These are phyloP conservation scores for Lodderomyces beijingensis DNA, from an alignment of 1,139 yeast species.

Conservation along the genomic window DNA sequence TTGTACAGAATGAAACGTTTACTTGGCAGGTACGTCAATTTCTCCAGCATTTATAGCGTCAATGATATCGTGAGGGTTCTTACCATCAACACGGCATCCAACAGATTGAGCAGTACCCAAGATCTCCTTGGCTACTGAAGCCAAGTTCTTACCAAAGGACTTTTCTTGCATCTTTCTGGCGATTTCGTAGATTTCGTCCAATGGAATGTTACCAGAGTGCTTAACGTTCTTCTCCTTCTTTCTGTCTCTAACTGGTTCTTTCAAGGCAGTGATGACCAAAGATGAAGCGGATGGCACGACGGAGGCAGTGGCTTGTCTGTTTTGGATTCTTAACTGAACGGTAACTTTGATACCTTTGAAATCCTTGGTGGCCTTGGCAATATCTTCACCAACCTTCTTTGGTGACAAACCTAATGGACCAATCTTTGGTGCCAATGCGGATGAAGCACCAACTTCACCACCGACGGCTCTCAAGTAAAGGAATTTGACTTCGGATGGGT, in stretches of 20 bases:
- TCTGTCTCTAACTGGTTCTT: constrained; percentile 99
- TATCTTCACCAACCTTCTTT: constrained; percentile 99
- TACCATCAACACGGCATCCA: constrained; percentile 98
- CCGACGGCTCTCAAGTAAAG: constrained; percentile 99
- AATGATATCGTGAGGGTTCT: constrained; percentile 98
- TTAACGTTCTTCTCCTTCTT: constrained; percentile 99
- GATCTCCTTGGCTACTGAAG: constrained; percentile 97
- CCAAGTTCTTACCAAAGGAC: constrained; percentile 96
- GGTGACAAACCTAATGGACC: constrained; percentile 99
- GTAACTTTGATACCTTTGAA: constrained; percentile 99
- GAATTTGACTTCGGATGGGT: constrained; percentile 97
- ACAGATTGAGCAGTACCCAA: constrained; percentile 99
- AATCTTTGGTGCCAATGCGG: constrained; percentile 99
- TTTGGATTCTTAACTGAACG: constrained; percentile 97
- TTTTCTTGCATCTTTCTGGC: constrained; percentile 98
- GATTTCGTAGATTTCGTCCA: constrained; percentile 94
- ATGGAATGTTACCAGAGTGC: constrained; percentile 98
- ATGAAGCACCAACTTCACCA: constrained; percentile 99
- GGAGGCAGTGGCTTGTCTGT: constrained; percentile 99
- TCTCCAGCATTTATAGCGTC: constrained; percentile 98
- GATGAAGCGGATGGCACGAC: constrained; percentile 99
- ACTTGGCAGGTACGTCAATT: constrained; percentile 91
- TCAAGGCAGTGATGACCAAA: constrained; percentile 96
- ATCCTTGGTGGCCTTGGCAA: constrained; percentile 99
- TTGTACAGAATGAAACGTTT: constrained; percentile 21